A percentile compares a stretch with the other conserved stretches of the same genome.
phyloP scores from a whole-genome alignment of 1,284 basidiomycete species.

The Tilletia indica region DNA sequence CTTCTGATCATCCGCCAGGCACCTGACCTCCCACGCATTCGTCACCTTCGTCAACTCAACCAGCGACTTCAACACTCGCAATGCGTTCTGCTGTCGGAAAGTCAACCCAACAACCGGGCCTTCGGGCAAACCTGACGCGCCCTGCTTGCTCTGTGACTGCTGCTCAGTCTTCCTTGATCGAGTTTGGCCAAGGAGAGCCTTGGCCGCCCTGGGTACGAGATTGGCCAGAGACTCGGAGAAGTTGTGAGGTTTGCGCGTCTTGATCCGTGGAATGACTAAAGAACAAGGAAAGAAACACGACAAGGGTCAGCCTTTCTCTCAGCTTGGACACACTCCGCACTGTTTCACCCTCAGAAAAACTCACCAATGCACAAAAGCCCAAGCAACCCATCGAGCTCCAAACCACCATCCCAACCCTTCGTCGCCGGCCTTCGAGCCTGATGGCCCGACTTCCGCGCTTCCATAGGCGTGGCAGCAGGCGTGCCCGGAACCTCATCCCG shows the following conservation, averaged over 20 bases:
- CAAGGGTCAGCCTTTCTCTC: background rate
- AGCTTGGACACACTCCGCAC: too few relatives aligned
- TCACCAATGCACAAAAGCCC: constrained; percentile 10
- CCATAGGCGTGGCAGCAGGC: constrained; percentile 20
- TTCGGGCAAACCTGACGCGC: constrained; percentile 4
- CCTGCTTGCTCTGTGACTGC: background rate
- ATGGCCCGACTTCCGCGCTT: constrained; percentile 20
- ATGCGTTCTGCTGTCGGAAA: constrained; percentile 29
- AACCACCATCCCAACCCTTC: constrained; percentile 4
- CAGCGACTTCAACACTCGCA: constrained; percentile 23
- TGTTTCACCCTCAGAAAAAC: background rate
- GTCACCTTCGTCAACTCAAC: constrained; percentile 16
- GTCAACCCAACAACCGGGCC: constrained; percentile 16
- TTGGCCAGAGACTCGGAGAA: constrained; percentile 37
- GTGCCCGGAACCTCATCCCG: constrained; percentile 1
- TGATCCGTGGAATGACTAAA: constrained; percentile 37
- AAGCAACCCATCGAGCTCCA: constrained; percentile 13
- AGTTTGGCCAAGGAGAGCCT: background rate
- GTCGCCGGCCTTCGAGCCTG: constrained; percentile 10
- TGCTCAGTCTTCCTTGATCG: constrained; percentile 5
- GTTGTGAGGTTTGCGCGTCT: constrained; percentile 40
- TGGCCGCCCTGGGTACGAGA: constrained; percentile 25
- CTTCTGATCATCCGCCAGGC: constrained; percentile 6
- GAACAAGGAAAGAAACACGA: background rate
- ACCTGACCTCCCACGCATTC: constrained; percentile 16